Evolutionary conservation across 106 monocot species (phyloP).

Genomic region (Agapanthus africanus): DNA sequence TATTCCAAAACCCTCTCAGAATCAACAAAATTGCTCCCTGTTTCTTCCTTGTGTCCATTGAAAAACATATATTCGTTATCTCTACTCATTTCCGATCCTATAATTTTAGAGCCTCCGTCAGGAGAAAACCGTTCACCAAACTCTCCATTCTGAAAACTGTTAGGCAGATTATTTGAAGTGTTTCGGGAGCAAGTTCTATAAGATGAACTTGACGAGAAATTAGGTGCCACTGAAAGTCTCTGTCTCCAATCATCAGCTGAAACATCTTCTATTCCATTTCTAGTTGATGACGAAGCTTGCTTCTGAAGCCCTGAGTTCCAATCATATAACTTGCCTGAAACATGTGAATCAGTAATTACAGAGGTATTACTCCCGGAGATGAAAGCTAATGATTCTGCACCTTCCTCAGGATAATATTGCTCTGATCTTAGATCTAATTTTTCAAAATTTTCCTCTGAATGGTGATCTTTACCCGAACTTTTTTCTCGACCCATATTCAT

Average conservation of each 20-base stretch:
- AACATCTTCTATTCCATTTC: too few species aligned
- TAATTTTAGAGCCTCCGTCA: constrained; percentile 4
- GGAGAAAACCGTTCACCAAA: neutral
- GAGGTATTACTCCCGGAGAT: neutral
- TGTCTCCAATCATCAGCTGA: too few species aligned
- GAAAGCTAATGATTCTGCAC: neutral
- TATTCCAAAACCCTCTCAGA: too few species aligned
- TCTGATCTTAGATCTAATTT: constrained; percentile 4
- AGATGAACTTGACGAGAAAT: too few species aligned
- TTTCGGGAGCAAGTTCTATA: too few species aligned
- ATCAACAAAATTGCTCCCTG: too few species aligned
- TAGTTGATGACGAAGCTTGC: too few species aligned
- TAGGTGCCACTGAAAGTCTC: too few species aligned
- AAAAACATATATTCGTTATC: constrained; percentile 8
- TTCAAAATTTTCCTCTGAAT: neutral
- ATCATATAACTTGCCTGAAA: too few species aligned
- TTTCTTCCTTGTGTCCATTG: too few species aligned
- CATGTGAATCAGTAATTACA: constrained; percentile 7
- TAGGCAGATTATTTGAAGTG: too few species aligned
- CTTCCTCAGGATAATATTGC: neutral
- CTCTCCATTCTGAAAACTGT: neutral
- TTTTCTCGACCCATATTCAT: neutral
- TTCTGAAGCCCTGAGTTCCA: too few species aligned
- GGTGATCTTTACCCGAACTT: constrained; percentile 1
- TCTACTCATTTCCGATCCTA: neutral